These are phyloP conservation scores for Paradendryphiella salina DNA, from an alignment of 2,329 filamentous ascomycete genomes.

Conservation along the genomic window DNA sequence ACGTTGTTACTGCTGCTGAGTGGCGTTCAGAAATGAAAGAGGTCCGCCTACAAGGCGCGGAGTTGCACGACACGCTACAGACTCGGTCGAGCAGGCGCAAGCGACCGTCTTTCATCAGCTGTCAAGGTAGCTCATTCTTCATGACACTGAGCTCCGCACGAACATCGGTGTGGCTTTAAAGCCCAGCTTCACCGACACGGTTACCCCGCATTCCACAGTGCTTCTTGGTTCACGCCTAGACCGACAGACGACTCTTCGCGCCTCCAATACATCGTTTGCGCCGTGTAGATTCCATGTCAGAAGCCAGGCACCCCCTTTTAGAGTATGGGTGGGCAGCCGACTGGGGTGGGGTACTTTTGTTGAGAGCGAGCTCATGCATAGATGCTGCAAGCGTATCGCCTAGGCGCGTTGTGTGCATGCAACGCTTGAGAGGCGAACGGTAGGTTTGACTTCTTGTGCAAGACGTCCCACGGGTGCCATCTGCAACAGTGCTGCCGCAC, in stretches of 20 bases:
- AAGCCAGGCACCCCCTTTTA: constrained; percentile 5
- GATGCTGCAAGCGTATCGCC: constrained; percentile 25
- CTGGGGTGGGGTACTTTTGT: constrained; percentile 22
- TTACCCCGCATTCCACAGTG: constrained; percentile 4
- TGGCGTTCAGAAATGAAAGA: not conserved
- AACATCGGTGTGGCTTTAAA: not conserved
- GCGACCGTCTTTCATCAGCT: not conserved
- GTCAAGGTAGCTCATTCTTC: not conserved
- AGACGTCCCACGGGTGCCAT: constrained; percentile 1
- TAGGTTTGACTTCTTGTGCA: constrained; percentile 2
- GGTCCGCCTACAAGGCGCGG: not conserved
- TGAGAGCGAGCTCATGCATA: constrained; percentile 23
- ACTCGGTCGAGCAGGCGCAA: not conserved
- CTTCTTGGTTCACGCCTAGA: not conserved
- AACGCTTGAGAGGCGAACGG: not conserved
- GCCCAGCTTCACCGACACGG: not conserved
- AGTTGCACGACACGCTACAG: not conserved
- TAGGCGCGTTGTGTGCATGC: constrained; percentile 20
- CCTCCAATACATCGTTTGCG: not conserved
- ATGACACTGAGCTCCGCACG: not conserved
- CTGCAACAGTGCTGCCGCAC: not conserved
- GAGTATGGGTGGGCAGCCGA: constrained; percentile 15
- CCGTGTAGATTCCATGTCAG: not conserved
- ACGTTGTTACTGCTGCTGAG: not conserved
- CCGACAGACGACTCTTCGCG: not conserved